phyloP scores from a whole-genome alignment of 2,329 filamentous ascomycete genomes.

The Hawksworthiomyces lignivorus region DNA sequence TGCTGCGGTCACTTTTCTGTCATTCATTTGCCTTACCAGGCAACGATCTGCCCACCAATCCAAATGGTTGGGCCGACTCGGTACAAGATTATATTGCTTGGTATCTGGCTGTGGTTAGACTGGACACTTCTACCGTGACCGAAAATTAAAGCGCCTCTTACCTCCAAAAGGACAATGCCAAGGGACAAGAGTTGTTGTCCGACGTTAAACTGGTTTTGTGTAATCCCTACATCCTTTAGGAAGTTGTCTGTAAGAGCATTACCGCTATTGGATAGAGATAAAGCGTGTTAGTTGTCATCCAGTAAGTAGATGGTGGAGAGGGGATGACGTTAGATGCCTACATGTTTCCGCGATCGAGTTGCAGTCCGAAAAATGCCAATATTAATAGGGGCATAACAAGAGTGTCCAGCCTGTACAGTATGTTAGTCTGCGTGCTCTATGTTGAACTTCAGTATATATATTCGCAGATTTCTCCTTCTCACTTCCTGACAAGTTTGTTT shows the following conservation, averaged over 20 bases:
- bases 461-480: neutral
- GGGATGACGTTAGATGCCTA: no score
- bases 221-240: slow-evolving; percentile 38
- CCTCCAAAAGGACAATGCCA: slow-evolving; percentile 30
- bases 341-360: slow-evolving; percentile 19
- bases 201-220: slow-evolving; percentile 43
- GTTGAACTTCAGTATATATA: no score
- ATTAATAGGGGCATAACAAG: slow-evolving; percentile 3
- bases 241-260: slow-evolving; percentile 46
- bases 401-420: neutral
- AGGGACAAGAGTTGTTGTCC: slow-evolving; percentile 36
- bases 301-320: no score
- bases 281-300: no score
- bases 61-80: slow-evolving; percentile 27
- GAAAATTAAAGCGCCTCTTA: no score
- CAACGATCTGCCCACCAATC: slow-evolving; percentile 29
- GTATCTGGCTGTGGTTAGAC: no score
- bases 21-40: neutral
- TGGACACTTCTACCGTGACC: no score
- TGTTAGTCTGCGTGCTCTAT: neutral
- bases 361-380: slow-evolving; percentile 3
- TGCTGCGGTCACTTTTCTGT: neutral
- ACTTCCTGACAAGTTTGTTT: slow-evolving; percentile 4
- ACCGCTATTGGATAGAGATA: slow-evolving; percentile 26
- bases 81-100: slow-evolving; percentile 22